Evolutionary conservation across 2,329 filamentous ascomycete species (phyloP), one percentile per base, ranked within the genome.

Genomic region (Aspergillus chevalieri): DNA sequence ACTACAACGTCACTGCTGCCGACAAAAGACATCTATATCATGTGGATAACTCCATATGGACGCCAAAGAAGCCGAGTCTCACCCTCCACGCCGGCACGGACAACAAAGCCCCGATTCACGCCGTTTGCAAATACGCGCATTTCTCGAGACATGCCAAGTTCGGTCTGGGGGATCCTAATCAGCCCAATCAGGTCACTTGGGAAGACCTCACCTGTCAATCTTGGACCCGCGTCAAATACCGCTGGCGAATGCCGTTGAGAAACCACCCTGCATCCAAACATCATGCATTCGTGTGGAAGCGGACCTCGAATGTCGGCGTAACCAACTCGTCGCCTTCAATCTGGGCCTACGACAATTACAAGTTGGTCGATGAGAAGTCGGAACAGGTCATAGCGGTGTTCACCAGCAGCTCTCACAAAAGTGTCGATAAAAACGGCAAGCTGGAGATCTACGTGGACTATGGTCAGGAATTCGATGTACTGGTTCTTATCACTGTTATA

Each of bases 231-330:
- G 57, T 52, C 9, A 60, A 55, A 51, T 68, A 66, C 46, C 59
- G 59, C 10, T 64, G 65, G 49, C 57, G 64, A 19, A 58, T 64
- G 39, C 55, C 55, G 3, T 9, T 65, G 1, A 49, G 47, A 1
- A 44, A 45, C 3, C 43, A 39, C 12, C 9, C 34, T 21, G 54
- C 47, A 21, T 26, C 17, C 12, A 48, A 39, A 43, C 51, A 58
- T 22, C 57, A 52, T 15, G 57, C 52, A 6, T 70, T 69, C 44
- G 48, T 61, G 14, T 70, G 68, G 68, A 67, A 67, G 47, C 50
- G 55, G 38, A 69, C 66, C 2, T 59, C 56, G 28, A 55, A 53
- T 6, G 58, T 64, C n/a, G 65, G 62, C 3, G 52, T 65, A 7
- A 59, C 56, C 19, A 57, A 53, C n/a, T 54, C 56, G 5, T 56